phyloP scores from a whole-genome alignment of 2,329 filamentous ascomycete genomes.

The Fusarium sp. region DNA sequence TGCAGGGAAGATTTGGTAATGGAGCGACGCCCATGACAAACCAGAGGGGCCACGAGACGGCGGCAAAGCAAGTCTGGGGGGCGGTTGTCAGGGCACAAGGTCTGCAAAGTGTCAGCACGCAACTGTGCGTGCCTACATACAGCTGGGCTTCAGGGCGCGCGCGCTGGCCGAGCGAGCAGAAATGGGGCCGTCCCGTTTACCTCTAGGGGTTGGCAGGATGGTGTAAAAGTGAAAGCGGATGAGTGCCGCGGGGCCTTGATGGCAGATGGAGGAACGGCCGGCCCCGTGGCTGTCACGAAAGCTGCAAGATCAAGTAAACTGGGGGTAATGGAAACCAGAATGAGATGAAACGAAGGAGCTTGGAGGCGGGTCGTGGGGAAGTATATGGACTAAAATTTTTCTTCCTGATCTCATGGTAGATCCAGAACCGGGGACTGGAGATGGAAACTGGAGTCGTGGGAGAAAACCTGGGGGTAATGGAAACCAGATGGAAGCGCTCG shows the following conservation, averaged over 20 bases:
- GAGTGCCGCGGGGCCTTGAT: constrained; percentile 26
- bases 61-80: constrained; percentile 24
- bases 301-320: constrained; percentile 54
- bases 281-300: constrained; percentile 43
- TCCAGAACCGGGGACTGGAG: constrained; percentile 30
- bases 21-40: constrained; percentile 42
- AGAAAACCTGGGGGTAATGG: constrained; percentile 52
- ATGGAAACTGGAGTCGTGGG: constrained; percentile 30
- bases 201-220: constrained; percentile 32
- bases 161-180: constrained; percentile 24
- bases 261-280: constrained; percentile 19
- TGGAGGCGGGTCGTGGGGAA: constrained; percentile 33
- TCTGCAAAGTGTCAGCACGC: constrained; percentile 23
- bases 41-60: constrained; percentile 42
- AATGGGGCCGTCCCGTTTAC: constrained; percentile 20
- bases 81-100: constrained; percentile 24
- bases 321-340: constrained; percentile 48
- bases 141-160: neutral
- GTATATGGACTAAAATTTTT: constrained; percentile 19
- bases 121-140: constrained; percentile 17
- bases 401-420: constrained; percentile 15
- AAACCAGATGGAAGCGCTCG: constrained; percentile 41
- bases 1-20: constrained; percentile 42
- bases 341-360: constrained; percentile 9
- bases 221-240: constrained; percentile 25